Percentiles rank a stretch among this genome's conserved stretches.
phyloP scores from a whole-genome alignment of 352 stramenopile species.

The Elongisporangium prolatum region DNA sequence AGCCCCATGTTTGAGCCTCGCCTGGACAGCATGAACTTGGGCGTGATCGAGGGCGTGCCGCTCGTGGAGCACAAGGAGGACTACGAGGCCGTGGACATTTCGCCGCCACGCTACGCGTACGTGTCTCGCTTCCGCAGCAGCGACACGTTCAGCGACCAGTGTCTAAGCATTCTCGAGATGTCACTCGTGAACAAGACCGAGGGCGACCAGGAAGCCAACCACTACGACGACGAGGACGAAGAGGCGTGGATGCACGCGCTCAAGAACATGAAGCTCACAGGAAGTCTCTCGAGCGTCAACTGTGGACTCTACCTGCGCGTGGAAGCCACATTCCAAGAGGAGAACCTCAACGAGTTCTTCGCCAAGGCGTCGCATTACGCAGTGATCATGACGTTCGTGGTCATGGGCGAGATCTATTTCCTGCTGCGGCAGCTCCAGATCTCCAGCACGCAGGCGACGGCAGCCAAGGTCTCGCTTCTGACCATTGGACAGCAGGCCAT shows the following conservation, averaged over 20 bases:
- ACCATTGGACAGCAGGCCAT: constrained; percentile 86
- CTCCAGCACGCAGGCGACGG: constrained; percentile 79
- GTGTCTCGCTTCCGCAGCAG: constrained; percentile 74
- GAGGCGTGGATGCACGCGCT: constrained; percentile 25
- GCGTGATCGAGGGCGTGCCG: constrained; percentile 60
- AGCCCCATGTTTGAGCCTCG: constrained; percentile 30
- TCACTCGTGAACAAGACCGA: constrained; percentile 42
- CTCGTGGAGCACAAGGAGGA: constrained; percentile 56
- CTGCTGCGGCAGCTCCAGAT: constrained; percentile 81
- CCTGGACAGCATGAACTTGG: constrained; percentile 52
- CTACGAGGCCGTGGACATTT: constrained; percentile 70
- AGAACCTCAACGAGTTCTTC: constrained; percentile 82
- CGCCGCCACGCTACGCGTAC: constrained; percentile 74
- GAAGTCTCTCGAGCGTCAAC: constrained; percentile 71
- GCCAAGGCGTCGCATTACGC: constrained; percentile 74
- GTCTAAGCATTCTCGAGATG: constrained; percentile 79
- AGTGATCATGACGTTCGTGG: constrained; percentile 83
- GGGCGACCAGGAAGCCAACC: constrained; percentile 1
- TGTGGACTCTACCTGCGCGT: constrained; percentile 74
- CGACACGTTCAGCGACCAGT: constrained; percentile 81
- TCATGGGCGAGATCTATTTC: constrained; percentile 84
- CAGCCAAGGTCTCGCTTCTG: constrained; percentile 74
- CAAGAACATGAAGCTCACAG: constrained; percentile 42
- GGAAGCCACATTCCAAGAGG: constrained; percentile 72
- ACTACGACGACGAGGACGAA: constrained; percentile 21